phyloP scores from a whole-genome alignment of 192 early-diverging fungal genomes.

The Lobulomyces angularis region DNA sequence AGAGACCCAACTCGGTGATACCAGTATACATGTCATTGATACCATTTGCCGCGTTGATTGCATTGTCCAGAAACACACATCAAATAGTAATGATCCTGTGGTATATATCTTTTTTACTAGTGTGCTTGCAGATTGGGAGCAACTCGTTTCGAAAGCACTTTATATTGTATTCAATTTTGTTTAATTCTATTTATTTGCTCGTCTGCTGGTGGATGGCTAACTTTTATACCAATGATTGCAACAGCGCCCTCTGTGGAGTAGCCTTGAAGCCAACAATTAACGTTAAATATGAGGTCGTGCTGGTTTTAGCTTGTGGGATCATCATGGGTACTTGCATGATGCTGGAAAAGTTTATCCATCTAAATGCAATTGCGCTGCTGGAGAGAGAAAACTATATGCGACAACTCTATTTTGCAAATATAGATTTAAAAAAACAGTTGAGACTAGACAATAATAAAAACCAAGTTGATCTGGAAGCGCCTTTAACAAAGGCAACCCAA shows the following conservation, averaged over 20 bases:
- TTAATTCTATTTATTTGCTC: constrained; percentile 7
- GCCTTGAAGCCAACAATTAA: constrained; percentile 8
- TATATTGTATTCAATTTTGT: constrained; percentile 12
- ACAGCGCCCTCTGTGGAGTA: constrained; percentile 15
- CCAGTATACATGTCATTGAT: constrained; percentile 24
- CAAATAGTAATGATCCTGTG: constrained; percentile 23
- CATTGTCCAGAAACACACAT: constrained; percentile 28
- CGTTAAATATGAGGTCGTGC: constrained; percentile 11
- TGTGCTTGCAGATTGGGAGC: constrained; percentile 25
- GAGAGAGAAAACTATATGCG: constrained; percentile 23
- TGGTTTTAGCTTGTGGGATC: constrained; percentile 6
- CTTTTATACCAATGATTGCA: constrained; percentile 15
- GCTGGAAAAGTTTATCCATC: constrained; percentile 25
- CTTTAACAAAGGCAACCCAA: constrained; percentile 18
- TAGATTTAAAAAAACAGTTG: constrained; percentile 21
- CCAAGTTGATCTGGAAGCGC: constrained; percentile 26
- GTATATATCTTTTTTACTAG: constrained; percentile 24
- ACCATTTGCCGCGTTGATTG: constrained; percentile 16
- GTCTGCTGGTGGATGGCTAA: constrained; percentile 10
- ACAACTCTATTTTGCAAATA: constrained; percentile 18
- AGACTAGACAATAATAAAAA: constrained; percentile 13
- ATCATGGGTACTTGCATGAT: constrained; percentile 13
- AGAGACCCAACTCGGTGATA: constrained; percentile 8
- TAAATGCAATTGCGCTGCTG: constrained; percentile 24
- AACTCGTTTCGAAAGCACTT: constrained; percentile 17